Conservation (phyloP, 768 basidiomycete species). For the Gymnopilus dilepis region DNA sequence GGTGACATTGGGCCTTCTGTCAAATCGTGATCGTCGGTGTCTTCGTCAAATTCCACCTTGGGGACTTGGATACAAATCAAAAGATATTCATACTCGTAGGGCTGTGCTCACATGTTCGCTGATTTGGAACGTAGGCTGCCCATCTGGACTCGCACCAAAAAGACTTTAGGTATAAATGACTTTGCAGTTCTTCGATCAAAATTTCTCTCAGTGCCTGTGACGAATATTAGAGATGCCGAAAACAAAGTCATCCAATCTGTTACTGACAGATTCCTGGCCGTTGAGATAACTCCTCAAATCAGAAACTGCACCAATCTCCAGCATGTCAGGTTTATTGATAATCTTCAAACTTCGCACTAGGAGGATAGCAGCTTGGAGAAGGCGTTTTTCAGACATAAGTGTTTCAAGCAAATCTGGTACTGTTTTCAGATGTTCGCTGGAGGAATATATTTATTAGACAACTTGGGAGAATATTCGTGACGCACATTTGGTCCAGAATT, state of each 20-base stretch:
- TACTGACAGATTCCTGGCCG: conserved; percentile 81
- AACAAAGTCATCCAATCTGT: not conserved
- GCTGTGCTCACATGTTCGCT: conserved; percentile 66
- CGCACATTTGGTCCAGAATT: conserved; percentile 88
- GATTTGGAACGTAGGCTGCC: conserved; percentile 82
- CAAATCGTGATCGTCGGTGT: conserved; percentile 35
- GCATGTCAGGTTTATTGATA: conserved; percentile 91
- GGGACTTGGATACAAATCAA: conserved; percentile 50
- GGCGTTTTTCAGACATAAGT: conserved; percentile 93
- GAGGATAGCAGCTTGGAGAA: conserved; percentile 86
- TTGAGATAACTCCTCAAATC: conserved; percentile 86
- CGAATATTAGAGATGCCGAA: conserved; percentile 10
- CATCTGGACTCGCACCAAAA: conserved; percentile 96
- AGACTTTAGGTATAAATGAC: conserved; percentile 95
- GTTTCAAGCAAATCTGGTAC: conserved; percentile 93
- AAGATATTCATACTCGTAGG: not conserved
- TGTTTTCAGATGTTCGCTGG: conserved; percentile 85
- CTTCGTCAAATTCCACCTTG: conserved; percentile 67
- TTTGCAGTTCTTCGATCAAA: conserved; percentile 92
- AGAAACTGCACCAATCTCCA: conserved; percentile 92
- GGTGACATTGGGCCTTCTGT: conserved; percentile 43
- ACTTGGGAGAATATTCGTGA: not conserved
- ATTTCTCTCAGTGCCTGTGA: conserved; percentile 88
- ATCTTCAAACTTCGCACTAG: conserved; percentile 88
- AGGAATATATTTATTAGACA: conserved; percentile 18